Evolutionary conservation across 2,329 filamentous ascomycete species (phyloP).

Genomic region (Fusarium equiseti): DNA sequence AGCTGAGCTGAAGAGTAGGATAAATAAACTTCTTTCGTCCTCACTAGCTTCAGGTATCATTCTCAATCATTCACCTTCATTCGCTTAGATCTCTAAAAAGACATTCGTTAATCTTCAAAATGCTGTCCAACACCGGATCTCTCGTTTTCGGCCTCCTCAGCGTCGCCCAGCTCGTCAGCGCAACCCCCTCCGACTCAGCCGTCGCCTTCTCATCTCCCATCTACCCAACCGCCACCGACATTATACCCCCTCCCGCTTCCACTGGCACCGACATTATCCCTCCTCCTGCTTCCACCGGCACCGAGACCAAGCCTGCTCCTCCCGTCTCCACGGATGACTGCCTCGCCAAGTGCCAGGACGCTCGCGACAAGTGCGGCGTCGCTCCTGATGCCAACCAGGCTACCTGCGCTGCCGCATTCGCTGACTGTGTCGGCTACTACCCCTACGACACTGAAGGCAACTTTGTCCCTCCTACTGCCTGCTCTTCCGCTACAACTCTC

Average conservation of each 20-base stretch:
- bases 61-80: background rate
- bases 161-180: slow-evolving; percentile 11
- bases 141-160: slow-evolving; percentile 13
- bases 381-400: slow-evolving; percentile 17
- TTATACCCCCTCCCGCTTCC: background rate
- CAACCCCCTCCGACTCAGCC: background rate
- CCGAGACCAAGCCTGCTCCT: background rate
- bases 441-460: background rate
- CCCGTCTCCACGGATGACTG: slow-evolving; percentile 11
- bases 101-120: background rate
- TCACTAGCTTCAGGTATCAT: background rate
- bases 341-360: slow-evolving; percentile 3
- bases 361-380: background rate
- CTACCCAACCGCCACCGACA: slow-evolving; percentile 19
- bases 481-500: slow-evolving; percentile 5
- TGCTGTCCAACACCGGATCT: slow-evolving; percentile 26
- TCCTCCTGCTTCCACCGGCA: background rate
- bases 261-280: background rate
- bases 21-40: background rate
- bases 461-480: slow-evolving; percentile 7
- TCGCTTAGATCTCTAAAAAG: background rate
- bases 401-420: slow-evolving; percentile 1
- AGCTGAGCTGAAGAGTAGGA: background rate
- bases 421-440: slow-evolving; percentile 5
- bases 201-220: background rate